phyloP scores from a whole-genome alignment of 2,329 filamentous ascomycete species.

The Diaporthe aspalathi region DNA sequence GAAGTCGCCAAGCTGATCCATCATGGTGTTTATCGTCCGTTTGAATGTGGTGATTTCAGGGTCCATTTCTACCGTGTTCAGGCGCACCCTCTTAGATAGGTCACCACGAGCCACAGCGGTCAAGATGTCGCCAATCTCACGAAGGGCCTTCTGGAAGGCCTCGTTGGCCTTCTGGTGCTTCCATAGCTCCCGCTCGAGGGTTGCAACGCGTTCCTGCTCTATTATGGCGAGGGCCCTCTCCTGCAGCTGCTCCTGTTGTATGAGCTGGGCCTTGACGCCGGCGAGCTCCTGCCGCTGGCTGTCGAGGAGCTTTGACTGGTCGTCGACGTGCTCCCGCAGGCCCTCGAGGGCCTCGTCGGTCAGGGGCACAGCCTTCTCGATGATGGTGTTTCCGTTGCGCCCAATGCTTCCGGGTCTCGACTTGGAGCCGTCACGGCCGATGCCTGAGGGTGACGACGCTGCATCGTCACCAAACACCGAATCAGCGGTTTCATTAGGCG shows the following conservation, averaged over 20 bases:
- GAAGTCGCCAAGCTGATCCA: constrained; percentile 97
- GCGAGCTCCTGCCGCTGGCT: constrained; percentile 88
- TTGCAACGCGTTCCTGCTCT: constrained; percentile 87
- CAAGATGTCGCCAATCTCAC: constrained; percentile 97
- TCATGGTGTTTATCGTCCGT: constrained; percentile 98
- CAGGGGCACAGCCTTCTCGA: constrained; percentile 63
- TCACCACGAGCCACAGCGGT: constrained; percentile 96
- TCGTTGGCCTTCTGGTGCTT: constrained; percentile 99
- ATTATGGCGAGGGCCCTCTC: constrained; percentile 84
- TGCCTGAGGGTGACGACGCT: constrained; percentile 57
- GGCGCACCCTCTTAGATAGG: constrained; percentile 94
- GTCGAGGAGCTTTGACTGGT: constrained; percentile 91
- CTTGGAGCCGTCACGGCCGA: constrained; percentile 49
- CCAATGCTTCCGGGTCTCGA: constrained; percentile 43
- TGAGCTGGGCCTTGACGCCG: constrained; percentile 85
- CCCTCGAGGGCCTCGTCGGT: constrained; percentile 87
- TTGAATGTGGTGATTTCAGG: constrained; percentile 98
- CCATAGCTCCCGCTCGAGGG: constrained; percentile 90
- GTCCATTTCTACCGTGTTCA: constrained; percentile 97
- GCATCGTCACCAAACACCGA: constrained; percentile 72
- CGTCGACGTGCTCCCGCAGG: constrained; percentile 89
- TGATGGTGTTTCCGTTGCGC: constrained; percentile 44
- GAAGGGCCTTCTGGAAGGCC: constrained; percentile 96
- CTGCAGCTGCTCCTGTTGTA: constrained; percentile 86
- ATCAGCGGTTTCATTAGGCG: constrained; percentile 79